Conservation (phyloP, 2,329 filamentous ascomycete species). For the Neopestalotiopsis clavispora region DNA sequence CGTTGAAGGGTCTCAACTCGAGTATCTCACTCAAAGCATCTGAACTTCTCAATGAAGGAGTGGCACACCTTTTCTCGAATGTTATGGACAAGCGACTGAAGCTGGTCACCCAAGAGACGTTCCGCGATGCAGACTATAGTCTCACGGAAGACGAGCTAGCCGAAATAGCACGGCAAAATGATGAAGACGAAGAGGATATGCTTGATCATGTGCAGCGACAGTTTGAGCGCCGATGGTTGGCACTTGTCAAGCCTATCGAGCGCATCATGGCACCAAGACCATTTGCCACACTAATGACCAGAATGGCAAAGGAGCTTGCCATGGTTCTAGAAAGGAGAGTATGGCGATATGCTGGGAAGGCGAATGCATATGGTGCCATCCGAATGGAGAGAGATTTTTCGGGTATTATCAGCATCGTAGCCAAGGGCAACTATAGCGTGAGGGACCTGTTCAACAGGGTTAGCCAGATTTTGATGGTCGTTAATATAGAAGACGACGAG, state of each 20-base stretch:
- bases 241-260: constrained; percentile 81
- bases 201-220: constrained; percentile 75
- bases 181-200: constrained; percentile 54
- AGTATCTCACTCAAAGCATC: constrained; percentile 78
- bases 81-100: constrained; percentile 85
- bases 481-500: constrained; percentile 84
- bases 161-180: constrained; percentile 58
- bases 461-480: constrained; percentile 72
- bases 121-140: constrained; percentile 89
- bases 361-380: constrained; percentile 76
- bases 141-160: constrained; percentile 66
- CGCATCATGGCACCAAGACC: constrained; percentile 81
- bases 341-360: constrained; percentile 77
- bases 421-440: constrained; percentile 67
- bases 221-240: constrained; percentile 86
- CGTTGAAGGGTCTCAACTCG: constrained; percentile 71
- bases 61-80: constrained; percentile 85
- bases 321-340: constrained; percentile 86
- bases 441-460: constrained; percentile 71
- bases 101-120: constrained; percentile 84
- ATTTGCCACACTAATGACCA: constrained; percentile 76
- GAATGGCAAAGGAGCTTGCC: constrained; percentile 76
- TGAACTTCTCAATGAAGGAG: constrained; percentile 83
- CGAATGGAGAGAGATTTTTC: constrained; percentile 75
- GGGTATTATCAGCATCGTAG: constrained; percentile 66